Percentiles rank a stretch among this genome's conserved stretches.
Evolutionary conservation across 352 stramenopile genomes (phyloP).

Genomic region (Globisporangium lucens): DNA sequence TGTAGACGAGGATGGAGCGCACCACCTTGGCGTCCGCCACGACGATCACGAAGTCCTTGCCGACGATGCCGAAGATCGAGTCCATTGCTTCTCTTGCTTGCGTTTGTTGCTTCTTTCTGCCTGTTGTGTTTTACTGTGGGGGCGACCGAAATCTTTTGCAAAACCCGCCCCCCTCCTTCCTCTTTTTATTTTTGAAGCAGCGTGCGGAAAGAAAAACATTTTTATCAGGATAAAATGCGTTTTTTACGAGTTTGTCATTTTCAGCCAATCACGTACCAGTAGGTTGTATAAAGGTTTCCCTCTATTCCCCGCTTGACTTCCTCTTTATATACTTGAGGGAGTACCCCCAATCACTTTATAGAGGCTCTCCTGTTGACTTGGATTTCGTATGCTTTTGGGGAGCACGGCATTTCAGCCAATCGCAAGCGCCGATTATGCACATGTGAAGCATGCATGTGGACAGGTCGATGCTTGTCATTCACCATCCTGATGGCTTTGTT

Average conservation of each 20-base stretch:
- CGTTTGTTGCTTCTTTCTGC: background rate
- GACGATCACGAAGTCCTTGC: constrained; percentile 91
- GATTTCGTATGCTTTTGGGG: background rate
- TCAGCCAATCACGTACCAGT: too few species aligned
- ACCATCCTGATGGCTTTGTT: background rate
- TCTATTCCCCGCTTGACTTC: too few species aligned
- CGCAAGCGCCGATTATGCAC: background rate
- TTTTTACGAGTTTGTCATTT: too few species aligned
- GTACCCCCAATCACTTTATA: too few species aligned
- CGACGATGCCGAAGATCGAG: constrained; percentile 87
- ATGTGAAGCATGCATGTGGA: background rate
- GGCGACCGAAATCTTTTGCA: constrained; percentile 10
- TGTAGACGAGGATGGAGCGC: constrained; percentile 92
- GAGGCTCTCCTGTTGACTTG: too few species aligned
- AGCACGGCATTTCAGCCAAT: background rate
- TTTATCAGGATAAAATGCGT: too few species aligned
- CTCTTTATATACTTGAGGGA: too few species aligned
- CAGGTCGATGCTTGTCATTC: background rate
- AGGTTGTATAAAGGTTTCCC: too few species aligned
- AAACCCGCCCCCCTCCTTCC: background rate
- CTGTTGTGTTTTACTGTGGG: background rate
- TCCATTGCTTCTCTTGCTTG: constrained; percentile 49
- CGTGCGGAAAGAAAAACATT: too few species aligned
- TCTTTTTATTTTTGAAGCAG: too few species aligned
- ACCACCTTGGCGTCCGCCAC: constrained; percentile 88